These are phyloP conservation scores for Irpex lacteus DNA, from an alignment of 1,284 basidiomycete species.

Conservation along the genomic window DNA sequence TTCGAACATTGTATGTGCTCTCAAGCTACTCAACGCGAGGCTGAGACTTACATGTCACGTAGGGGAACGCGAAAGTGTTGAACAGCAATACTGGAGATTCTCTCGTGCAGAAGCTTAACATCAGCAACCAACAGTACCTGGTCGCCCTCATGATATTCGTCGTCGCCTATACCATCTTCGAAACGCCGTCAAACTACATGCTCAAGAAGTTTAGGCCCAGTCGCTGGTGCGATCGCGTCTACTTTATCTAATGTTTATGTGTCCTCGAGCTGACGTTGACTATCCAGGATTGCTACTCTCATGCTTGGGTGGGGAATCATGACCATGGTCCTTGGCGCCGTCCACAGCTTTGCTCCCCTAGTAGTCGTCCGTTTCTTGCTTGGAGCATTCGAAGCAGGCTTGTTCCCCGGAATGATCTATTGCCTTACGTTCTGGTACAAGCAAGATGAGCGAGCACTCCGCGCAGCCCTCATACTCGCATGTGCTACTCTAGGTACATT, in stretches of 20 bases:
- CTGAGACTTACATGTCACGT: not conserved
- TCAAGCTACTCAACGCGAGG: not conserved
- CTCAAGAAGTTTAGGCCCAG: constrained; percentile 40
- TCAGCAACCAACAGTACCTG: constrained; percentile 32
- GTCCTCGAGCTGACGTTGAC: not conserved
- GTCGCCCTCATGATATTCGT: constrained; percentile 38
- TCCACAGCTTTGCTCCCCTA: constrained; percentile 32
- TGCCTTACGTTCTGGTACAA: constrained; percentile 40
- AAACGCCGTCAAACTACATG: constrained; percentile 38
- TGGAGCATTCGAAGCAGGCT: constrained; percentile 62
- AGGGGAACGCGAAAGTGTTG: constrained; percentile 37
- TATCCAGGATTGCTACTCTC: constrained; percentile 30
- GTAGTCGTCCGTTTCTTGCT: constrained; percentile 54
- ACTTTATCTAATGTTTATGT: not conserved
- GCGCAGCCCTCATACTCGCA: constrained; percentile 36
- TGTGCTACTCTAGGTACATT: constrained; percentile 31
- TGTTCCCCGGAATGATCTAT: constrained; percentile 58
- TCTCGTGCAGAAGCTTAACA: constrained; percentile 29
- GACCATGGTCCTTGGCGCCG: constrained; percentile 34
- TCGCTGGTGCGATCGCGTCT: constrained; percentile 17
- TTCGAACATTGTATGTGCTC: constrained; percentile 33
- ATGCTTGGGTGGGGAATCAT: constrained; percentile 41
- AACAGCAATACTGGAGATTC: constrained; percentile 32
- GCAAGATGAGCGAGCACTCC: constrained; percentile 37
- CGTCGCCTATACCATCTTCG: constrained; percentile 35